These are phyloP conservation scores for maize (Zea mays) DNA, from an alignment of 176 grass and related monocot species.

Conservation along the genomic window DNA sequence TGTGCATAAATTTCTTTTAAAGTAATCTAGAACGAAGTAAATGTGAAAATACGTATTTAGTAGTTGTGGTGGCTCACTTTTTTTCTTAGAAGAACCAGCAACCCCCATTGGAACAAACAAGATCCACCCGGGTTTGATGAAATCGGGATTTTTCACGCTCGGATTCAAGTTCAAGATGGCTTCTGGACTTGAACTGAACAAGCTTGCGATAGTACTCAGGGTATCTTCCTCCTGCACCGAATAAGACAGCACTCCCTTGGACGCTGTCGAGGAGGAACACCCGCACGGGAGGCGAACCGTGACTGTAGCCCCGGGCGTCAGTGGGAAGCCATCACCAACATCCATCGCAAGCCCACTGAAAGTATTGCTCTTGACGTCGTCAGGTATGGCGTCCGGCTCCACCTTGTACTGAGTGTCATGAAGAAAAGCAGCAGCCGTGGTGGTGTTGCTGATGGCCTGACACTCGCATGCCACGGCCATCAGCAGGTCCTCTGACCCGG, in stretches of 20 bases:
- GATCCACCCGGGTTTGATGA: conserved; percentile 30
- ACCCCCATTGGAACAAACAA: conserved; percentile 61
- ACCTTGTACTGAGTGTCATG: conserved; percentile 43
- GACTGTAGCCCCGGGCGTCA: not conserved
- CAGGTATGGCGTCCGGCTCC: not conserved
- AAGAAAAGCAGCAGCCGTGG: conserved; percentile 36
- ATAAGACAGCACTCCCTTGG: conserved; percentile 47
- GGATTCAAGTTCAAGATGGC: conserved; percentile 55
- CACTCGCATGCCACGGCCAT: conserved; percentile 53
- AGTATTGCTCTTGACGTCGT: not conserved
- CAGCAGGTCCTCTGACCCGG: conserved; percentile 39
- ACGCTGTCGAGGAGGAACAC: conserved; percentile 35
- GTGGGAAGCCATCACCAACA: not conserved
- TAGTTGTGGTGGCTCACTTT: conserved; percentile 41
- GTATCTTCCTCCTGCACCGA: conserved; percentile 51
- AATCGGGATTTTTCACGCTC: conserved; percentile 29
- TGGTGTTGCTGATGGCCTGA: not conserved
- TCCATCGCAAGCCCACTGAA: conserved; percentile 59
- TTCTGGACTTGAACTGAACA: conserved; percentile 39
- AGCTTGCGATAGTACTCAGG: conserved; percentile 35
- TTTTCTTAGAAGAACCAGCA: conserved; percentile 37
- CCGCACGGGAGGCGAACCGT: conserved; percentile 48
- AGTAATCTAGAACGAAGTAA: not conserved
- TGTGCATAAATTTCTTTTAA: not conserved
- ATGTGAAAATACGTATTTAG: not conserved